phyloP scores from a whole-genome alignment of 495 filamentous ascomycete genomes.

The Tuber brumale region DNA sequence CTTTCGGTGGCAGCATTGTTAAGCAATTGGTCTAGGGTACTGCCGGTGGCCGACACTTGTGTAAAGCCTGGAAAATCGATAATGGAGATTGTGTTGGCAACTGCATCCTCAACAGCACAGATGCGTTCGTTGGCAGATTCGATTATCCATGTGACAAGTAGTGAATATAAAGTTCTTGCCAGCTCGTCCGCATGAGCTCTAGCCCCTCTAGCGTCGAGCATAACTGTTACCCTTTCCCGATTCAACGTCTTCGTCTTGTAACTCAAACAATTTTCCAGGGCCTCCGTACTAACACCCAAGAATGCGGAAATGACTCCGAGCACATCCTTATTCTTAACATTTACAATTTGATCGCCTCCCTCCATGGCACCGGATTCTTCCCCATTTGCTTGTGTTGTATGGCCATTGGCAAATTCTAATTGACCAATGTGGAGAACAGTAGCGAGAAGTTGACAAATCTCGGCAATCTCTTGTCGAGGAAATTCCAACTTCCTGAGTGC shows the following conservation, averaged over 20 bases:
- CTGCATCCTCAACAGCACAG: slow-evolving; percentile 78
- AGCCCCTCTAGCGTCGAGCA: slow-evolving; percentile 89
- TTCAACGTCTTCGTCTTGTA: slow-evolving; percentile 95
- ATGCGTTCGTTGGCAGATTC: slow-evolving; percentile 86
- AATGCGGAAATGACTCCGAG: slow-evolving; percentile 82
- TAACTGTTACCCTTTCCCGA: slow-evolving; percentile 89
- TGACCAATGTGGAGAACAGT: slow-evolving; percentile 92
- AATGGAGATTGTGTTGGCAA: slow-evolving; percentile 87
- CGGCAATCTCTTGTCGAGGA: slow-evolving; percentile 83
- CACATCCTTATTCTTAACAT: slow-evolving; percentile 89
- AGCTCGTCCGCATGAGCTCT: slow-evolving; percentile 88
- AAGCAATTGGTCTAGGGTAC: slow-evolving; percentile 82
- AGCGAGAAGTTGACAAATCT: slow-evolving; percentile 89
- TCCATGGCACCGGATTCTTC: slow-evolving; percentile 96
- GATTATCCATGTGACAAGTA: slow-evolving; percentile 86
- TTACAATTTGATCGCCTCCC: slow-evolving; percentile 74
- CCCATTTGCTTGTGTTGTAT: slow-evolving; percentile 66
- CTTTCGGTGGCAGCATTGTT: slow-evolving; percentile 90
- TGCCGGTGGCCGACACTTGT: slow-evolving; percentile 72
- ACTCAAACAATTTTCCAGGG: slow-evolving; percentile 79
- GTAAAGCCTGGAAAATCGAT: slow-evolving; percentile 96
- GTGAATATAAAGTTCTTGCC: slow-evolving; percentile 87
- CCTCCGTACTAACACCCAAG: slow-evolving; percentile 69
- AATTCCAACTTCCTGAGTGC: slow-evolving; percentile 91
- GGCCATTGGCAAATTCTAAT: slow-evolving; percentile 76